A percentile compares a stretch with the other conserved stretches of the same genome.
These are phyloP conservation scores for Fomitopsis betulina DNA, from an alignment of 1,284 basidiomycete genomes.

Conservation along the genomic window DNA sequence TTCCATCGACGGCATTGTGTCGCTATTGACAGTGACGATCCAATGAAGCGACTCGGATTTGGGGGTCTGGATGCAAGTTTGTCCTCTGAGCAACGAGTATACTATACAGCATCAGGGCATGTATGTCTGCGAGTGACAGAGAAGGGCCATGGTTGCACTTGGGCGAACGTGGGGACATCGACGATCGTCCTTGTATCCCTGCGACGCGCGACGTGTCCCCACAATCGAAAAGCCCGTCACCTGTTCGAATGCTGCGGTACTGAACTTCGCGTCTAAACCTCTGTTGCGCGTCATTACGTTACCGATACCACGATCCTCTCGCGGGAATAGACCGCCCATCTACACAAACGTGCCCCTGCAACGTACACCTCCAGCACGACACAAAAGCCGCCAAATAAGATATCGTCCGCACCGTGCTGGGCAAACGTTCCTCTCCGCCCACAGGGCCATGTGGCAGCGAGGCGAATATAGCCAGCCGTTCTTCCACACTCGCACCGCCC, in stretches of 20 bases:
- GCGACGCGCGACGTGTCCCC: no score
- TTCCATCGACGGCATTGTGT: constrained; percentile 40
- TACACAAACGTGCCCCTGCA: not conserved
- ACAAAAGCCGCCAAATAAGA: not conserved
- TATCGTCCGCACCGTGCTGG: not conserved
- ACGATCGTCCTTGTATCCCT: no score
- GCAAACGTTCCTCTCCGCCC: not conserved
- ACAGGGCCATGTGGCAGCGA: not conserved
- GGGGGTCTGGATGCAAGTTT: no score
- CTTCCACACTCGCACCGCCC: not conserved
- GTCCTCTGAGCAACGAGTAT: no score
- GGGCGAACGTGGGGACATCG: no score
- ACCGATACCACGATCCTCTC: not conserved
- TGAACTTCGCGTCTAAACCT: not conserved
- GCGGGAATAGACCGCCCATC: not conserved
- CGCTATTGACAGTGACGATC: constrained; percentile 42
- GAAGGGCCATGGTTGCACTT: no score
- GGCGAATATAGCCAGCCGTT: not conserved
- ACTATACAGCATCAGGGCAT: no score
- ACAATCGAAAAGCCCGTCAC: no score
- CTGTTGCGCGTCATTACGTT: not conserved
- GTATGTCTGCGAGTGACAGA: no score
- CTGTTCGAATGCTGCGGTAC: not conserved
- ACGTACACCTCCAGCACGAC: not conserved
- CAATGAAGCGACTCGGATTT: not conserved